Conservation (phyloP, 2,329 filamentous ascomycete genomes). For the Kalmusia sp. region DNA sequence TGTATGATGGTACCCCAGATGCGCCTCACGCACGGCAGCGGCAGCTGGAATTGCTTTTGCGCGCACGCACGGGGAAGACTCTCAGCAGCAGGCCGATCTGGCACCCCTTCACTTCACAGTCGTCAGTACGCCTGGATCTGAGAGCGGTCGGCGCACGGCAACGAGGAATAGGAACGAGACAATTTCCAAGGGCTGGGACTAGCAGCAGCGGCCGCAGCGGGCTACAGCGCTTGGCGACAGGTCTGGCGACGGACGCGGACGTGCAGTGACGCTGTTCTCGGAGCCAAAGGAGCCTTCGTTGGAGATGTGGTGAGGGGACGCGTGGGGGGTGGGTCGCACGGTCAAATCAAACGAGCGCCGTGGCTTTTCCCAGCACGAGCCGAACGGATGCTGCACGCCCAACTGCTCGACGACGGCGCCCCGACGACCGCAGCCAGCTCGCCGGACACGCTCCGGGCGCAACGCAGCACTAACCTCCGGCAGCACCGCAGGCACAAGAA, state of each 20-base stretch:
- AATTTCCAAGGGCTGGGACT: slow-evolving; percentile 17
- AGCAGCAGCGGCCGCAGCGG: slow-evolving; percentile 14
- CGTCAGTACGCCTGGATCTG: not conserved
- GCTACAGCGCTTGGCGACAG: slow-evolving; percentile 19
- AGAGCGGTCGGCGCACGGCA: not conserved
- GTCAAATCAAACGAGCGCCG: not conserved
- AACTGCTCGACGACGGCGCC: not conserved
- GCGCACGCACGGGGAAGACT: slow-evolving; percentile 7
- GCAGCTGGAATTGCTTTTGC: slow-evolving; percentile 9
- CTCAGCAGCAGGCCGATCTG: not conserved
- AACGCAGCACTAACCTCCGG: not conserved
- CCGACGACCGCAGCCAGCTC: too few relatives aligned
- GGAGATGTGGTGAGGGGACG: slow-evolving; percentile 8
- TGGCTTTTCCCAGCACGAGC: not conserved
- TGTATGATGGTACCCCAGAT: slow-evolving; percentile 24
- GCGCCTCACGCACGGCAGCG: slow-evolving; percentile 3
- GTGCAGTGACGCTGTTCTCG: slow-evolving; percentile 11
- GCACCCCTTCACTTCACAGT: not conserved
- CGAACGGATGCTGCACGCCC: slow-evolving; percentile 3
- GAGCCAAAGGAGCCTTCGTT: not conserved
- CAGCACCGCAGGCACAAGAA: too few relatives aligned
- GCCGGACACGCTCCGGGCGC: not conserved
- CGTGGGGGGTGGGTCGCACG: not conserved
- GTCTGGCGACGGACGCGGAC: slow-evolving; percentile 16
- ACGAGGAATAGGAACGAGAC: slow-evolving; percentile 14